Evolutionary conservation across 805 yeast genomes (phyloP).

Genomic region (Teunomyces funiuensis): DNA sequence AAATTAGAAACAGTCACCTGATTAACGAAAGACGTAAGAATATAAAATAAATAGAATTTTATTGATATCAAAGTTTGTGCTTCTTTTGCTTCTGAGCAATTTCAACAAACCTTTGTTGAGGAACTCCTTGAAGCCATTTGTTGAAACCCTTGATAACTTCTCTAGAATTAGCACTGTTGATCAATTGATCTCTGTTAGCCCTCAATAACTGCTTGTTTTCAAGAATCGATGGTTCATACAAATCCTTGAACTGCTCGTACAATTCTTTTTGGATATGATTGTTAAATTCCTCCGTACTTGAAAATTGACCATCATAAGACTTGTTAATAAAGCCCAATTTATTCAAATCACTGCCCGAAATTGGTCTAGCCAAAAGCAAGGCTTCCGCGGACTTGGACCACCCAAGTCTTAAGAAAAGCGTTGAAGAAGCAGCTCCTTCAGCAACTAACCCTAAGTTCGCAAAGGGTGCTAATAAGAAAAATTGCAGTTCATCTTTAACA

Average conservation of each 20-base stretch:
- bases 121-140: constrained; percentile 71
- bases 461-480: constrained; percentile 70
- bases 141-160: constrained; percentile 71
- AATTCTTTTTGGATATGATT: constrained; percentile 35
- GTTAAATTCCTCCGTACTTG: constrained; percentile 45
- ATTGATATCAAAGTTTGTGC: constrained; percentile 53
- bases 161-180: constrained; percentile 53
- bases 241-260: constrained; percentile 33
- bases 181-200: constrained; percentile 38
- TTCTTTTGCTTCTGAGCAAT: constrained; percentile 53
- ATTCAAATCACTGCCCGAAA: constrained; percentile 56
- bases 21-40: background rate
- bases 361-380: constrained; percentile 64
- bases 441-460: constrained; percentile 78
- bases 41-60: background rate
- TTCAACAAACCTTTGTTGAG: constrained; percentile 63
- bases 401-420: constrained; percentile 71
- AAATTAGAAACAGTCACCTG: background rate
- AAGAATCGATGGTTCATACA: constrained; percentile 46
- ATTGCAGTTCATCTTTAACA: constrained; percentile 56
- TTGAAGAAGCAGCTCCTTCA: constrained; percentile 75
- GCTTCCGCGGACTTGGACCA: constrained; percentile 72
- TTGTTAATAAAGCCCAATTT: constrained; percentile 63
- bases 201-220: constrained; percentile 47
- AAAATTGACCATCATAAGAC: constrained; percentile 43